Base-by-base conservation (phyloP, 2,329 filamentous ascomycete genomes). In the Byssochlamys sp. region DNA sequence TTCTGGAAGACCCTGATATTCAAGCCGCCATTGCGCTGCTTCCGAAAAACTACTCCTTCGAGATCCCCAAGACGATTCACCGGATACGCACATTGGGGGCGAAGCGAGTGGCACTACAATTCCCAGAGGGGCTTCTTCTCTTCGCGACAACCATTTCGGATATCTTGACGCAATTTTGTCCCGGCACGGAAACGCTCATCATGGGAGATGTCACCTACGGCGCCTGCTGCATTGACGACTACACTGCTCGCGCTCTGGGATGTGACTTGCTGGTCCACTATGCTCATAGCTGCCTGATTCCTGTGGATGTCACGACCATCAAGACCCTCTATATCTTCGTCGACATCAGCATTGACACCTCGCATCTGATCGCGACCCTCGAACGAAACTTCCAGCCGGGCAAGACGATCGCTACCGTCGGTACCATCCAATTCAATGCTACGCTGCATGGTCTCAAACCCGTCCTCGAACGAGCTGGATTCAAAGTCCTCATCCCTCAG, bases 161-260 rank as follows among this genome's bases (percentile, higher is more conserved):
- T 71, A 97, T 99, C 66, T 79, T 99, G 53, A 90, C 89, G 0
- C 88, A 91, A 69, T 99, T 99, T 77, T 99, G 94, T 69, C 88
- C 90, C 0, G 91, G 89, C 1, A 87, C 88, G 48, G 90, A 95
- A 71, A 97, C 92, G 1, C 80, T 97, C 56, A 99, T 99, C 72
- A 99, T 99, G 94, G 94, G 94, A 60, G 94, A 99, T 71, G 94
- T 99, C 50, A 99, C 94, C 0, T 99, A 99, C 72, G 94, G 94
- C 61, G 94, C 94, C 25, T 99, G 94, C 78, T 99, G 94, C 70
- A 96, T 99, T 66, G 94, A 99, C 71, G 94, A 99, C 75, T 99
- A 95, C 75, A 99, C 94, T 0, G 95, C 94, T 1, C 81, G 92
- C 51, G 94, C 95, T 0, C 81, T 99, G 25, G 94, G 91, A 1